A percentile compares a stretch with the other conserved stretches of the same genome.
phyloP scores from a whole-genome alignment of 306 rosid genomes.

The Vigna reflexopilosa region DNA sequence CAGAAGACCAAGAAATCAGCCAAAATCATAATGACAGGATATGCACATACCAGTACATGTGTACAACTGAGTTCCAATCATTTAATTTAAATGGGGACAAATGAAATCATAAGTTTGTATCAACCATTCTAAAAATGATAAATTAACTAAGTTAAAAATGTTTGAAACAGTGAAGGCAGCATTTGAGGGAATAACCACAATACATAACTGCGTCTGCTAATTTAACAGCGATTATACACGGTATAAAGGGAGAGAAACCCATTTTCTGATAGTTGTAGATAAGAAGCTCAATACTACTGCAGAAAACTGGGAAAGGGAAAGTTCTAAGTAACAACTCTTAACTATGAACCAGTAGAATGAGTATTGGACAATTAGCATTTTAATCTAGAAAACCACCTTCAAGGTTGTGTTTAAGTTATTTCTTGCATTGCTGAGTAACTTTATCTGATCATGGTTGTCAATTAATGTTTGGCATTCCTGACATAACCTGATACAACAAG shows the following conservation, averaged over 20 bases:
- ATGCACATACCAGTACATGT: slow-evolving; percentile 14
- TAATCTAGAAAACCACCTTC: slow-evolving; percentile 66
- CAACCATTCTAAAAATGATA: slow-evolving; percentile 30
- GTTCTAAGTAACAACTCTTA: slow-evolving; percentile 32
- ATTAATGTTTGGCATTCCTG: slow-evolving; percentile 94
- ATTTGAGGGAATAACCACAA: slow-evolving; percentile 21
- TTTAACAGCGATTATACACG: slow-evolving; percentile 28
- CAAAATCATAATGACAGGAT: slow-evolving; percentile 40
- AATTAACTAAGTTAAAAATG: slow-evolving; percentile 37
- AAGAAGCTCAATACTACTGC: slow-evolving; percentile 20
- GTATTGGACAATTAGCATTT: slow-evolving; percentile 8
- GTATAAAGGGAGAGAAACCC: slow-evolving; percentile 29
- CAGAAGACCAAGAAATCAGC: slow-evolving; percentile 51
- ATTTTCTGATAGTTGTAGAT: slow-evolving; percentile 17
- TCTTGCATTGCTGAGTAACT: slow-evolving; percentile 97
- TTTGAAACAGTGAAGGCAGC: slow-evolving; percentile 33
- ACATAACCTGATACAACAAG: slow-evolving; percentile 71
- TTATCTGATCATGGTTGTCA: slow-evolving; percentile 98
- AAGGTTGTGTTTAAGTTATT: slow-evolving; percentile 92
- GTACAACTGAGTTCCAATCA: slow-evolving; percentile 20
- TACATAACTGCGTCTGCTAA: slow-evolving; percentile 29
- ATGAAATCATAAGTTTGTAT: slow-evolving; percentile 12
- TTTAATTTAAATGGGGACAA: slow-evolving; percentile 36
- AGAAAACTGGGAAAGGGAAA: slow-evolving; percentile 28
- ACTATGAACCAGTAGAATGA: slow-evolving; percentile 28